Base-by-base conservation (phyloP, 1,284 basidiomycete species). In the Cryptococcus sp. region DNA sequence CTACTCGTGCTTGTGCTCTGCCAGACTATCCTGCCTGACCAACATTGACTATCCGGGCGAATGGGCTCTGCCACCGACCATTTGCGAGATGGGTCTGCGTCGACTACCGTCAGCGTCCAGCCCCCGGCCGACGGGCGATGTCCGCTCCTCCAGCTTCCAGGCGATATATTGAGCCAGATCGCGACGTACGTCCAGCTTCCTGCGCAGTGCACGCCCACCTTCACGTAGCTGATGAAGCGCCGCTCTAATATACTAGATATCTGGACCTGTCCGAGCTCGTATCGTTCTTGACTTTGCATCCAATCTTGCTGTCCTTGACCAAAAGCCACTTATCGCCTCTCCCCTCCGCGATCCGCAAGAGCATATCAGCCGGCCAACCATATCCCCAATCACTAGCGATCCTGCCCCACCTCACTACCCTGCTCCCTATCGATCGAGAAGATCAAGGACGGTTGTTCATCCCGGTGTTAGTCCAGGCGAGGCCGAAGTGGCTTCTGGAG, bases 401-500 rank as follows among this genome's bases (percentile, higher is more conserved):
- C 10, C 57, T 76, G 0, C 73, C 75, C 5, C 64, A 71, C n/a
- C 60, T 75, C 11, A 52, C 50, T 16, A 63, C 69, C n/a, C 69
- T 66, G 50, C 58, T 65, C 3, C 65, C 64, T 15, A 52, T 63
- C 35, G 64, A 68, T 49, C 57, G 60, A 22, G 66, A 62, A 0
- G 59, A 53, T 20, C 41, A 46, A 23, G 40, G 27, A 10, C 50
- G 55, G 3, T 38, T 72, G 25, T 75, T 75, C 58, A 40, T 75
- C 15, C 67, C 70, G 10, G 49, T 76, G 1, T 60, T 77, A 10
- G 71, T 76, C 1, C 56, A 69, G 22, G 74, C 72, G 1, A 48
- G 65, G 41, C 66, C 76, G 5, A 64, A 57, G 27, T 78, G 75
- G 75, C 69, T 78, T 3, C 44, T 77, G 23, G 77, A 78, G 54